Base-by-base conservation (phyloP, 2,329 filamentous ascomycete genomes). In the Colletotrichum tanaceti region DNA sequence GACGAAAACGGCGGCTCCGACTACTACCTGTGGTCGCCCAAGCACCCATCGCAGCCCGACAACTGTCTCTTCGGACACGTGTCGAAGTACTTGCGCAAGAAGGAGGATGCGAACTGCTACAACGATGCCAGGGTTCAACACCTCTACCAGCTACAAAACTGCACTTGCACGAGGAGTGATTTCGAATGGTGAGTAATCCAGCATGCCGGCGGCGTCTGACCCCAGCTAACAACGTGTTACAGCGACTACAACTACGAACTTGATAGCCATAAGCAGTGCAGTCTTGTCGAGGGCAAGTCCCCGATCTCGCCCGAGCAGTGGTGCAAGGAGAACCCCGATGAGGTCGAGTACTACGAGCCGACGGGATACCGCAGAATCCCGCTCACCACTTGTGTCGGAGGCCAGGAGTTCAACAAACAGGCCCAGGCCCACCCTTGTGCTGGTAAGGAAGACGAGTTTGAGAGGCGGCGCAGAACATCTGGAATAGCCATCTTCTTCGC, bases 181-280 rank as follows among this genome's bases (percentile, higher is more conserved):
- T 99, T 91, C 77, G 96, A 99, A 85, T 99, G 96, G 92, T 94
- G 82, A 82, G 89, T 81, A 14, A 39, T 18, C 55, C 43, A 43
- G 20, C 41, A 18, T 32, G 16, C 54, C 58, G 58, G 10, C 28
- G 61, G 63, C 22, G 28, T 32, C 24, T 32, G 11, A 2, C 28
- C 20, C 38, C 44, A 65, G 68, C 79, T 80, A 73, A 80, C 72
- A 20, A 43, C 28, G 28, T 32, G 18, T 41, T 49, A 22, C 72
- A 96, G 93, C 80, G 95, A 97, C 77, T 99, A 93, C 85, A 99
- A 99, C 80, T 99, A 89, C 79, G 90, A 98, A 77, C 88, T 92
- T 54, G 88, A 92, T 78, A 86, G 82, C 35, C 92, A 94, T 75
- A 91, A 91, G 55, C 89, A 91, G 71, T 99, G 96, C 80, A 80